Conservation (phyloP, 257 asterid species). For the Petunia axillaris region DNA sequence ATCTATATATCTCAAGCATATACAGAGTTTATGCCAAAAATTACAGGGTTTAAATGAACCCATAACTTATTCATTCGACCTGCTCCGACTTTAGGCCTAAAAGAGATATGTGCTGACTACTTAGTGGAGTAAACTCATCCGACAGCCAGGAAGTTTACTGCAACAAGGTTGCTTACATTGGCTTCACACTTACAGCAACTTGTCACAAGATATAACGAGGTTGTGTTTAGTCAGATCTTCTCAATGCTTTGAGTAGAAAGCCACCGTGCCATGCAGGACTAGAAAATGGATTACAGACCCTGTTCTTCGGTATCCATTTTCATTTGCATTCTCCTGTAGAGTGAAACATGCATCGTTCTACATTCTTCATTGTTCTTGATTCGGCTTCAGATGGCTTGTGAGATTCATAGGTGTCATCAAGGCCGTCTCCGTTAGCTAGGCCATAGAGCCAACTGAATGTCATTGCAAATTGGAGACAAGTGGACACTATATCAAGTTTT, state of each 20-base stretch:
- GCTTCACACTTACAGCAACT: conserved; percentile 5
- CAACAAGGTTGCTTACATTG: background rate
- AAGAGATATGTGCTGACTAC: background rate
- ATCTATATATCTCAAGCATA: too few relatives aligned
- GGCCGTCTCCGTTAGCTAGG: background rate
- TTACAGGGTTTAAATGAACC: too few relatives aligned
- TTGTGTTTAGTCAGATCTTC: conserved; percentile 11
- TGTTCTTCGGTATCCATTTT: background rate
- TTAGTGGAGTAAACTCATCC: background rate
- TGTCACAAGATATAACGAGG: background rate
- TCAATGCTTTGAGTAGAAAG: background rate
- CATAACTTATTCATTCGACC: too few relatives aligned
- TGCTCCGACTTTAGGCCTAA: background rate
- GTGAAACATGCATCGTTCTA: background rate
- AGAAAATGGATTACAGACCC: background rate
- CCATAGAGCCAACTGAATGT: background rate
- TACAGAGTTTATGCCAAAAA: too few relatives aligned
- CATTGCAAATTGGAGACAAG: background rate
- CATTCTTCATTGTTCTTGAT: background rate
- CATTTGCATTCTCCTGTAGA: background rate
- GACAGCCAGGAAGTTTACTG: background rate
- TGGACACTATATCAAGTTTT: background rate
- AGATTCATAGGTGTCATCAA: background rate
- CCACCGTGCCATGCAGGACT: background rate
- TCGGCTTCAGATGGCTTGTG: background rate